These are phyloP conservation scores for Leccinum pellstonianum DNA, from an alignment of 768 basidiomycete species.

Conservation along the genomic window DNA sequence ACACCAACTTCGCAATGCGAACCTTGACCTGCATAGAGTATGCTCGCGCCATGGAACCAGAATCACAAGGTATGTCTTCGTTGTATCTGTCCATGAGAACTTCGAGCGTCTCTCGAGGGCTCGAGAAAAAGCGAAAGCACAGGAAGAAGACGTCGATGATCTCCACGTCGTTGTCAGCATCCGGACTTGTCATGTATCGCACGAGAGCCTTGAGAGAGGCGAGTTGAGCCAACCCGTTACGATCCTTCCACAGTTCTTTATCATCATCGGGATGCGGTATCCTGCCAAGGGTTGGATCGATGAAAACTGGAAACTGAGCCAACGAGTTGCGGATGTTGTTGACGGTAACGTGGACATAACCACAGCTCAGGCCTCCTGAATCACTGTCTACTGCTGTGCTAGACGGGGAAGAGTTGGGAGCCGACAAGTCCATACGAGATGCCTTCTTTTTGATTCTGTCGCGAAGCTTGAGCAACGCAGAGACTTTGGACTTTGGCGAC, in stretches of 20 bases:
- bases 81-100: constrained; percentile 52
- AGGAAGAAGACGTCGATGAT: constrained; percentile 60
- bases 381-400: constrained; percentile 23
- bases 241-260: constrained; percentile 30
- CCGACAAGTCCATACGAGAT: constrained; percentile 5
- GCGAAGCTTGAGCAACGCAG: constrained; percentile 19
- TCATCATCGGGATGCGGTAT: constrained; percentile 32
- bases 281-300: constrained; percentile 29
- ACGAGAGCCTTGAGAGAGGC: constrained; percentile 44
- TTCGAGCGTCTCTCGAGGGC: constrained; percentile 44
- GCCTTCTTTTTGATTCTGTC: constrained; percentile 5
- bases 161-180: constrained; percentile 38
- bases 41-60: constrained; percentile 34
- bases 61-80: constrained; percentile 25
- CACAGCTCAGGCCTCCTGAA: constrained; percentile 11
- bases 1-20: constrained; percentile 58
- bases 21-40: constrained; percentile 52
- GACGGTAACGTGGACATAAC: constrained; percentile 27
- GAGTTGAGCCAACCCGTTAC: constrained; percentile 30
- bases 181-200: constrained; percentile 45
- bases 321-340: constrained; percentile 29
- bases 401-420: constrained; percentile 12
- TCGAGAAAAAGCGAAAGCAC: constrained; percentile 69
- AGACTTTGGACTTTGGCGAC: constrained; percentile 11
- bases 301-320: constrained; percentile 27